Evolutionary conservation across 2,329 filamentous ascomycete genomes (phyloP).

Genomic region (Fusarium buharicum): DNA sequence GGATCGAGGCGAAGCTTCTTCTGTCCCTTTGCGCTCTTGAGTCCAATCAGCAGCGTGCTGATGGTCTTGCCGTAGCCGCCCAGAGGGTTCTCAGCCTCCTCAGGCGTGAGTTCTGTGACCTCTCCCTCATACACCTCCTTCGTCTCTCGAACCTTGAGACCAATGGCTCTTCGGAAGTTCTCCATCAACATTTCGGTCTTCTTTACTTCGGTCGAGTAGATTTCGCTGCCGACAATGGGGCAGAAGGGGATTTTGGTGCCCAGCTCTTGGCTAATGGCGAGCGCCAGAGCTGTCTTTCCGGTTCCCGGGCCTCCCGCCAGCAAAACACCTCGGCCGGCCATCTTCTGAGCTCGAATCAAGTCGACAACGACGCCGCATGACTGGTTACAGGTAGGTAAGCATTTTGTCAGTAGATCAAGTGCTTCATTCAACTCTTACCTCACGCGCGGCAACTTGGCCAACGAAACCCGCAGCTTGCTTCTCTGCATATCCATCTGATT

Average conservation of each 20-base stretch:
- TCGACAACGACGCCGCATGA: constrained; percentile 97
- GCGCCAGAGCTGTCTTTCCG: constrained; percentile 94
- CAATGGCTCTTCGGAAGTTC: constrained; percentile 97
- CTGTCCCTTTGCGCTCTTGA: constrained; percentile 95
- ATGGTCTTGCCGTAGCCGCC: constrained; percentile 98
- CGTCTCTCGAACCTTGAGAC: constrained; percentile 95
- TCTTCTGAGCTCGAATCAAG: constrained; percentile 94
- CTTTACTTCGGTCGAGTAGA: constrained; percentile 98
- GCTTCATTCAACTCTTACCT: constrained; percentile 66
- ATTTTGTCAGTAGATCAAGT: not conserved
- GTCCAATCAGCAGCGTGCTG: constrained; percentile 89
- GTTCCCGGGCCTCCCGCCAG: constrained; percentile 95
- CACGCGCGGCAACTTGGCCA: constrained; percentile 86
- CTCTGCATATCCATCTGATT: constrained; percentile 86
- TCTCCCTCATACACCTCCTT: constrained; percentile 99
- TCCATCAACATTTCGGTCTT: constrained; percentile 99
- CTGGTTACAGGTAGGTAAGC: constrained; percentile 57
- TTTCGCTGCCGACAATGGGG: constrained; percentile 96
- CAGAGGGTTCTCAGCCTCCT: constrained; percentile 97
- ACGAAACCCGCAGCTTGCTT: constrained; percentile 84
- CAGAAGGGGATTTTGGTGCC: constrained; percentile 99
- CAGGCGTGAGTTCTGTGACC: constrained; percentile 95
- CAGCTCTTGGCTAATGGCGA: constrained; percentile 95
- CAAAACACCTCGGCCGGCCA: constrained; percentile 93
- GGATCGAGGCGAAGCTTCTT: constrained; percentile 98